These are phyloP conservation scores for Leucocoprinus sp. DNA, from an alignment of 768 basidiomycete genomes.

Conservation along the genomic window DNA sequence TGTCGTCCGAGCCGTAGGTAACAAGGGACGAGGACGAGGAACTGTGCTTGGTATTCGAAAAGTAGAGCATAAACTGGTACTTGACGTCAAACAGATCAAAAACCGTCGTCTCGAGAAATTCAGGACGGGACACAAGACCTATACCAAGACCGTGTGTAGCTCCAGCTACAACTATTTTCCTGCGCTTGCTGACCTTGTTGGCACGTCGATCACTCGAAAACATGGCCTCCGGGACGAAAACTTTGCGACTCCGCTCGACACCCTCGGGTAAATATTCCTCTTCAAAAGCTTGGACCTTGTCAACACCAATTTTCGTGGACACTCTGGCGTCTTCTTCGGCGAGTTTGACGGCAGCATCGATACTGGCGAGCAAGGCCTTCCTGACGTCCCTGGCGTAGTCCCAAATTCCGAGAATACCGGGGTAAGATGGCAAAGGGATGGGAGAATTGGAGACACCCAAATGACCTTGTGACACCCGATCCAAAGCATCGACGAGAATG, in stretches of 20 bases:
- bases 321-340: constrained; percentile 80
- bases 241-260: constrained; percentile 71
- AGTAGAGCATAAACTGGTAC: constrained; percentile 67
- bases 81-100: constrained; percentile 83
- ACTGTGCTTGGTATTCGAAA: constrained; percentile 39
- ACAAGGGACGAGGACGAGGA: background rate
- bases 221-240: constrained; percentile 98
- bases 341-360: constrained; percentile 71
- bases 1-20: background rate
- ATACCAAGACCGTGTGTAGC: constrained; percentile 76
- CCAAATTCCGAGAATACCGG: constrained; percentile 77
- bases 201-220: constrained; percentile 54
- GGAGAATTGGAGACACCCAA: constrained; percentile 44
- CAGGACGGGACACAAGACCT: constrained; percentile 67
- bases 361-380: constrained; percentile 61
- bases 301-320: constrained; percentile 57
- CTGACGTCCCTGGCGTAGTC: constrained; percentile 81
- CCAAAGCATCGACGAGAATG: constrained; percentile 60
- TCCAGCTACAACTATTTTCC: constrained; percentile 58
- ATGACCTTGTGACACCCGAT: constrained; percentile 68
- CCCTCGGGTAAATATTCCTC: constrained; percentile 73
- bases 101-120: constrained; percentile 73
- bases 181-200: constrained; percentile 29
- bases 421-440: constrained; percentile 66
- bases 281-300: constrained; percentile 57